A percentile compares a stretch with the other conserved stretches of the same genome.
These are phyloP conservation scores for Coniella lustricola DNA, from an alignment of 2,329 filamentous ascomycete species.

Conservation along the genomic window DNA sequence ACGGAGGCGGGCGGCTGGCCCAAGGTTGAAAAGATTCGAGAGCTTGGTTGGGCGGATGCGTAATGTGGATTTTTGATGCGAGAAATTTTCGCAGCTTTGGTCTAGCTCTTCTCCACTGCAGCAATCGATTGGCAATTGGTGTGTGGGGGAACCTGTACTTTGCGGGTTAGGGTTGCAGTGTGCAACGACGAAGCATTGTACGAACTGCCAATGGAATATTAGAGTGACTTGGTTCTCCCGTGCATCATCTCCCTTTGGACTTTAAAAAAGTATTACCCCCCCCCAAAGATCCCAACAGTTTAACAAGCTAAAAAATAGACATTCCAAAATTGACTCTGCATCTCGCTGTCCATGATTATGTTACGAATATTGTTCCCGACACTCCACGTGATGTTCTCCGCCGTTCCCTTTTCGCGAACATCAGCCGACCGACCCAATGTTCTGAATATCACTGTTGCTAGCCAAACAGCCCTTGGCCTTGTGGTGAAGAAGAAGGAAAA, in stretches of 20 bases:
- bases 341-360: conserved; percentile 21
- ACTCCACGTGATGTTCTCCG: conserved; percentile 28
- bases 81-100: neutral
- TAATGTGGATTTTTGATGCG: neutral
- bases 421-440: conserved; percentile 13
- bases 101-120: neutral
- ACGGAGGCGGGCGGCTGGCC: conserved; percentile 5
- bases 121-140: too few relatives aligned
- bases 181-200: too few relatives aligned
- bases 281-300: too few relatives aligned
- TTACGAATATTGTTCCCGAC: conserved; percentile 26
- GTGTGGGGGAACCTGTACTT: too few relatives aligned
- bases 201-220: too few relatives aligned
- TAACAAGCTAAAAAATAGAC: too few relatives aligned
- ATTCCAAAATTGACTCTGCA: conserved; percentile 22
- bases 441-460: conserved; percentile 27
- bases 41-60: neutral
- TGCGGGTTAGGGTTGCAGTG: too few relatives aligned
- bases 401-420: conserved; percentile 24
- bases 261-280: too few relatives aligned
- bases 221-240: too few relatives aligned
- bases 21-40: neutral
- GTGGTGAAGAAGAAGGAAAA: conserved; percentile 29
- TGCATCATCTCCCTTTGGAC: too few relatives aligned
- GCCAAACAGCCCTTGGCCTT: conserved; percentile 22